These are phyloP conservation scores for Lolium multiflorum DNA, from an alignment of 176 grass and related monocot genomes.

Conservation along the genomic window DNA sequence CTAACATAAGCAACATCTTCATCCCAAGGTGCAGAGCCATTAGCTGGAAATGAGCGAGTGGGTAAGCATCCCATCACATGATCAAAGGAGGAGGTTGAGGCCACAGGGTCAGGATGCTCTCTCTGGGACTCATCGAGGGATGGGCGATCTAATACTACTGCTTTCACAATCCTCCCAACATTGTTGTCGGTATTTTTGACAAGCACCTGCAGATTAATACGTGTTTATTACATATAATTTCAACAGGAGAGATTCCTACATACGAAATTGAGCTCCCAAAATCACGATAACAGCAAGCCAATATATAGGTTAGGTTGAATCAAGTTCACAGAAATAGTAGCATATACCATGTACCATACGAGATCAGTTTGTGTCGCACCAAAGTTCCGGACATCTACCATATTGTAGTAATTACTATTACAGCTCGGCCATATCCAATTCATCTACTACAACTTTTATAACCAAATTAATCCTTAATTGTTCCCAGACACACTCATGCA, in stretches of 20 bases:
- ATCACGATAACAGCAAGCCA: background rate
- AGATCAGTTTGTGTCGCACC: background rate
- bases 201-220: constrained; percentile 68
- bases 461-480: background rate
- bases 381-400: background rate
- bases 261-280: background rate
- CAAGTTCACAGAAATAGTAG: background rate
- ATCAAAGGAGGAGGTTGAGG: constrained; percentile 35
- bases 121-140: constrained; percentile 22
- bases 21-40: constrained; percentile 22
- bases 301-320: background rate
- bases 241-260: background rate
- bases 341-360: background rate
- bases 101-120: constrained; percentile 28
- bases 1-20: constrained; percentile 71
- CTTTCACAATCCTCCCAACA: constrained; percentile 83
- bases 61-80: constrained; percentile 70
- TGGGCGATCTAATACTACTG: constrained; percentile 61
- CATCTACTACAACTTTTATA: background rate
- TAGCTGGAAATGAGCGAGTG: constrained; percentile 46
- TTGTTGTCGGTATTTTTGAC: constrained; percentile 87
- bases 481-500: background rate
- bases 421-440: background rate
- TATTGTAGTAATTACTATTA: background rate
- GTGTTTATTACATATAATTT: background rate